A percentile compares a stretch with the other conserved stretches of the same genome.
These are phyloP conservation scores for Lepraria neglecta DNA, from an alignment of 495 filamentous ascomycete species.

Conservation along the genomic window DNA sequence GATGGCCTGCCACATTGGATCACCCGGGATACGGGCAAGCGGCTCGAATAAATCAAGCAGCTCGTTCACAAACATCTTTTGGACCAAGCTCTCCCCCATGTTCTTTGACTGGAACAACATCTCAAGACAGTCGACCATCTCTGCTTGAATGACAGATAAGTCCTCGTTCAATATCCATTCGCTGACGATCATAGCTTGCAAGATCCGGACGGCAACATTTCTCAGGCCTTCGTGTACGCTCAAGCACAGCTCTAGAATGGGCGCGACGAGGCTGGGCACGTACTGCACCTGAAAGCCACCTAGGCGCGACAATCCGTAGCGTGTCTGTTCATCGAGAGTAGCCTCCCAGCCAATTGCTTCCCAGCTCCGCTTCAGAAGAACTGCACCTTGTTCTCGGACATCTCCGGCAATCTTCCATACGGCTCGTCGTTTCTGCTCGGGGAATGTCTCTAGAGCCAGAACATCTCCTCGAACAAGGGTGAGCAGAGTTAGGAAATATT, in stretches of 20 bases:
- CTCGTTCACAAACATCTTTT: constrained; percentile 89
- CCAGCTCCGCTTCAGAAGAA: constrained; percentile 78
- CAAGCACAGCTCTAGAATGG: constrained; percentile 88
- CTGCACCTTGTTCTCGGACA: constrained; percentile 84
- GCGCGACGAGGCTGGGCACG: constrained; percentile 82
- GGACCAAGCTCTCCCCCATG: constrained; percentile 78
- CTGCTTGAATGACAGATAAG: constrained; percentile 83
- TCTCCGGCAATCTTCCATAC: constrained; percentile 99
- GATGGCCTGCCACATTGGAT: constrained; percentile 69
- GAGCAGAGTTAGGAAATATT: constrained; percentile 83
- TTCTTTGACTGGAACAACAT: constrained; percentile 82
- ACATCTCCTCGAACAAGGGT: constrained; percentile 83
- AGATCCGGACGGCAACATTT: constrained; percentile 80
- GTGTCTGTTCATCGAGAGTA: constrained; percentile 60
- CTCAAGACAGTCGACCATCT: constrained; percentile 94
- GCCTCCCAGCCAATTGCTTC: constrained; percentile 97
- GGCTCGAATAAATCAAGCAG: constrained; percentile 73
- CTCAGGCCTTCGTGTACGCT: constrained; percentile 91
- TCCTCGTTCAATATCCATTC: constrained; percentile 98
- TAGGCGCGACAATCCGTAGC: constrained; percentile 75
- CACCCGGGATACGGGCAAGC: constrained; percentile 57
- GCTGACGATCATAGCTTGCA: constrained; percentile 96
- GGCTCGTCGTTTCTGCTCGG: constrained; percentile 89
- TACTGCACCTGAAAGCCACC: constrained; percentile 98
- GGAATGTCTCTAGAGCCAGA: constrained; percentile 89